Base-by-base conservation (phyloP, 306 rosid species). In the Corylus heterophylla region DNA sequence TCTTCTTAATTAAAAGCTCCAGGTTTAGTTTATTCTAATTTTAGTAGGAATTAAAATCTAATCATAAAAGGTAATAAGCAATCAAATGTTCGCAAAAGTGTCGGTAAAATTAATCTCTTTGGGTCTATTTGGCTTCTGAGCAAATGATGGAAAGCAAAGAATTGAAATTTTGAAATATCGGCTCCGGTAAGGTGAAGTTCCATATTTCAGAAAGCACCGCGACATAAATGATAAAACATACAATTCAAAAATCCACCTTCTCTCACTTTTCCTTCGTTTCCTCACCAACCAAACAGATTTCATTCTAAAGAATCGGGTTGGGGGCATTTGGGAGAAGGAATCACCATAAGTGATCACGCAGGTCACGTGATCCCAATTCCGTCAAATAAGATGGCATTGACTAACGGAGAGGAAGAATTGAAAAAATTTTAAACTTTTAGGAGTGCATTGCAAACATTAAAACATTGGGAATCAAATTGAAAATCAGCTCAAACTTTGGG, bases 271-370 rank as follows among this genome's bases (percentile, higher is more conserved):
- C 69, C 80, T 12, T 76, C 16, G 25, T 42, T 73, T 67, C 48
- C 67, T 68, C 27, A 1, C 42, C 56, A 54, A 35, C 75, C 69
- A 82, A 66, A 64, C 79, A n/a, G 27, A 22, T 37, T 18, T 8
- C 44, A 49, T 2, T 18, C 54, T 14, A 7, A 49, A 39, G n/a
- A 27, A 54, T 44, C 16, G n/a, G 25, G 25, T 22, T 22, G 25
- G 25, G 25, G 25, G 25, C 25, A 0, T 22, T 22, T 22, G 25
- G 25, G 25, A 22, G 25, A 22, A 22, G 25, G 25, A 22, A 22
- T 22, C 25, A 22, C 25, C 25, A 22, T 22, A 22, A 22, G 25
- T 22, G 25, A 22, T 22, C 22, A 22, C 22, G 22, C 22, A 22
- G 22, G 25, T 22, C 25, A 22, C 25, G 0, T 22, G 25, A 22